Evolutionary conservation across 306 rosid genomes (phyloP).

Genomic region (Boehmeria nivea): DNA sequence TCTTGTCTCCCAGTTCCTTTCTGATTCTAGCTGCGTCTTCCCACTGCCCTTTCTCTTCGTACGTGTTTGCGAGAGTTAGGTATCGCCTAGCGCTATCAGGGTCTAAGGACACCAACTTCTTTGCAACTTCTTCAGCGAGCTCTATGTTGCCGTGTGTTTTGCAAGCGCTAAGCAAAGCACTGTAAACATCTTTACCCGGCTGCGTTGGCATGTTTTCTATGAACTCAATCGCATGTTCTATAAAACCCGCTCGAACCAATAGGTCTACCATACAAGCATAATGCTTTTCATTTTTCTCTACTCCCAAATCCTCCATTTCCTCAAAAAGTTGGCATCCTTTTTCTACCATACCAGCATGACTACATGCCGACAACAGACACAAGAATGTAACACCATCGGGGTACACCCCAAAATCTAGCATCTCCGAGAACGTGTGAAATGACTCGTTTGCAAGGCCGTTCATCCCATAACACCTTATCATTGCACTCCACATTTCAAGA

Average conservation of each 20-base stretch:
- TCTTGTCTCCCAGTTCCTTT: conserved; percentile 51
- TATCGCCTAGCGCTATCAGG: conserved; percentile 56
- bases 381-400: conserved; percentile 54
- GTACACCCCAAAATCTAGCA: conserved; percentile 33
- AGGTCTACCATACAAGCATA: conserved; percentile 83
- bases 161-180: conserved; percentile 79
- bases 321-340: conserved; percentile 53
- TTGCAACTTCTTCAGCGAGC: conserved; percentile 60
- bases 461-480: conserved; percentile 73
- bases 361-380: conserved; percentile 61
- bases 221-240: conserved; percentile 51
- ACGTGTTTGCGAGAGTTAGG: conserved; percentile 62
- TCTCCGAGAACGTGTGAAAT: conserved; percentile 41
- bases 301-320: conserved; percentile 52
- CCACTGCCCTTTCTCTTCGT: conserved; percentile 66
- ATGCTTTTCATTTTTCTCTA: conserved; percentile 50
- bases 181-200: conserved; percentile 66
- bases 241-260: conserved; percentile 65
- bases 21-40: conserved; percentile 70
- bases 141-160: conserved; percentile 58
- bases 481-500: conserved; percentile 53
- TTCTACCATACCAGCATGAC: conserved; percentile 60
- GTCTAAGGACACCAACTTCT: conserved; percentile 57
- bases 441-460: conserved; percentile 59
- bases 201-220: conserved; percentile 55